These are phyloP conservation scores for Neofusicoccum sp. DNA, from an alignment of 2,329 filamentous ascomycete genomes.

Conservation along the genomic window DNA sequence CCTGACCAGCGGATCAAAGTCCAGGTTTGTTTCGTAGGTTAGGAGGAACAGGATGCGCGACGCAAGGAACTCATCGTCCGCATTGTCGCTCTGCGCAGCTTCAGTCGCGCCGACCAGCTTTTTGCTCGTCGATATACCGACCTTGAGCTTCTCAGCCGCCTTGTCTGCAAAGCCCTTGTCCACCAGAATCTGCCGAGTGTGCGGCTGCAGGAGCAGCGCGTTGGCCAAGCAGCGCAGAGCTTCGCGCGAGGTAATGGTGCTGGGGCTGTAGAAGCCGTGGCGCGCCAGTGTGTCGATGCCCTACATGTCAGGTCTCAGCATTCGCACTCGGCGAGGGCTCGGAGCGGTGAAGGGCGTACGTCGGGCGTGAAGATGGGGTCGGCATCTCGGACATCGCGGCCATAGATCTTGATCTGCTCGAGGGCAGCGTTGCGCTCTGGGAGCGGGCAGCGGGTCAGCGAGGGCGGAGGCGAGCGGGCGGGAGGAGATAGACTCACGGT, in stretches of 20 bases:
- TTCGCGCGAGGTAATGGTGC: constrained; percentile 63
- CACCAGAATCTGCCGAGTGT: constrained; percentile 70
- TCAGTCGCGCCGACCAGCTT: constrained; percentile 17
- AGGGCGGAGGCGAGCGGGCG: not conserved
- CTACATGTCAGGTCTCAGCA: constrained; percentile 44
- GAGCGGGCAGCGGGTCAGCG: constrained; percentile 1
- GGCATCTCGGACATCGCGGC: constrained; percentile 68
- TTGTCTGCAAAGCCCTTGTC: constrained; percentile 66
- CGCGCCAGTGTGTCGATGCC: constrained; percentile 70
- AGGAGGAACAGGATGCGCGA: constrained; percentile 77
- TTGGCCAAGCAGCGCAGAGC: constrained; percentile 84
- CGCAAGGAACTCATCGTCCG: constrained; percentile 82
- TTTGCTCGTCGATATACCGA: constrained; percentile 23
- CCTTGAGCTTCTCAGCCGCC: constrained; percentile 68
- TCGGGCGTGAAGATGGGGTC: constrained; percentile 81
- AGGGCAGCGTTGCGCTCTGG: constrained; percentile 61
- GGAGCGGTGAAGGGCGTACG: constrained; percentile 47
- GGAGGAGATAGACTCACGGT: constrained; percentile 51
- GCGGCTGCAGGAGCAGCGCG: constrained; percentile 67
- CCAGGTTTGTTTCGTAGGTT: constrained; percentile 71
- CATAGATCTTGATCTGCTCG: constrained; percentile 71
- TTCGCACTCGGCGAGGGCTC: not conserved
- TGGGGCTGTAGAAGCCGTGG: constrained; percentile 69
- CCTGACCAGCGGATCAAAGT: constrained; percentile 64
- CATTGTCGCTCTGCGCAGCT: constrained; percentile 57